These are phyloP conservation scores for Anaeromyces robustus DNA, from an alignment of 192 early-diverging fungal genomes.

Conservation along the genomic window DNA sequence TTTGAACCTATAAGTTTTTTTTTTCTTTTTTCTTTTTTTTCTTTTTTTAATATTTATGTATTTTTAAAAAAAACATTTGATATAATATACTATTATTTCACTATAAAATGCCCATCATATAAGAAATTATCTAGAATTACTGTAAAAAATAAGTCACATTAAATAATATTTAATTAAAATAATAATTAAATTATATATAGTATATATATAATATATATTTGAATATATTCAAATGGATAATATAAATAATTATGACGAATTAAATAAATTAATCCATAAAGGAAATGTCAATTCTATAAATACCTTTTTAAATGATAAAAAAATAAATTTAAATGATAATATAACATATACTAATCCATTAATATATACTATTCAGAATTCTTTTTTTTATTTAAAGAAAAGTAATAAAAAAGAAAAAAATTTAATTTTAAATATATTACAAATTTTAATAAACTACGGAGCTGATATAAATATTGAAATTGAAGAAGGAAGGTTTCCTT, in stretches of 20 bases:
- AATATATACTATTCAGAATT: background rate
- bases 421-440: background rate
- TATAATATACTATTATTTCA: no score
- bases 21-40: no score
- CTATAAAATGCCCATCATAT: no score
- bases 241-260: background rate
- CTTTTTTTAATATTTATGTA: no score
- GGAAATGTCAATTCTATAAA: background rate
- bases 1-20: no score
- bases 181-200: no score
- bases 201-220: background rate
- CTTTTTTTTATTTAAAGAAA: background rate
- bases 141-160: no score
- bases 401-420: background rate
- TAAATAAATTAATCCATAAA: background rate
- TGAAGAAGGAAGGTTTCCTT: background rate
- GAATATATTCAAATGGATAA: background rate
- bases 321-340: background rate
- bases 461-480: background rate
- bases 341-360: background rate
- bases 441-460: background rate
- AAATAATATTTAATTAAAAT: no score
- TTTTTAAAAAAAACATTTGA: no score
- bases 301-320: background rate
- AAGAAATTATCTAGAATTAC: no score